Evolutionary conservation across 208 protist species (phyloP).

Genomic region (Crithidia sp.): DNA sequence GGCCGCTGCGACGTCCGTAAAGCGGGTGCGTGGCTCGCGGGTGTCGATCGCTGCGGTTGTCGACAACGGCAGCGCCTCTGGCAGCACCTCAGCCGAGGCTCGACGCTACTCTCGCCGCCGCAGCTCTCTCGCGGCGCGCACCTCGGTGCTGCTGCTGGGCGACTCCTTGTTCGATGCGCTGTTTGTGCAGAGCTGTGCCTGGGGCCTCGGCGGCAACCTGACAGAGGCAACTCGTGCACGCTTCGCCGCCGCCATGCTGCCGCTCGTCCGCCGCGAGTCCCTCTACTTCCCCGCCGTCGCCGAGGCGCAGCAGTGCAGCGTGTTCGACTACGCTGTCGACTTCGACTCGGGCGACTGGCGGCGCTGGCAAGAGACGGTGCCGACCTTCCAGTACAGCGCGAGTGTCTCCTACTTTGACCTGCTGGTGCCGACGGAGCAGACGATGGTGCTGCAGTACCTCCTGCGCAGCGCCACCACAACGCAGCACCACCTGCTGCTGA

Average conservation of each 20-base stretch:
- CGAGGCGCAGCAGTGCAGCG: conserved; percentile 51
- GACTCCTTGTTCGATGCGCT: conserved; percentile 83
- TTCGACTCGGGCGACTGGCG: conserved; percentile 68
- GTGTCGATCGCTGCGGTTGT: not conserved
- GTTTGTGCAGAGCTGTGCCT: conserved; percentile 95
- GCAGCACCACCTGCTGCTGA: conserved; percentile 85
- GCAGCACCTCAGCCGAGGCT: not conserved
- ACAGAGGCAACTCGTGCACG: conserved; percentile 75
- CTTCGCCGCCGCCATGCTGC: conserved; percentile 82
- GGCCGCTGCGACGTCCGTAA: conserved; percentile 1
- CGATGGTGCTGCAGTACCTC: conserved; percentile 82
- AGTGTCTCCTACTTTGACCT: conserved; percentile 93
- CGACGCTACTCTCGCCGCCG: conserved; percentile 53
- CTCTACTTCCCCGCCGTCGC: conserved; percentile 59
- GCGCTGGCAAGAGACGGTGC: conserved; percentile 87
- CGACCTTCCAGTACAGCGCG: conserved; percentile 89
- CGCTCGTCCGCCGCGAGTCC: conserved; percentile 62
- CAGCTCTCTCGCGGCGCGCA: conserved; percentile 48
- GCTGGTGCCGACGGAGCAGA: conserved; percentile 95
- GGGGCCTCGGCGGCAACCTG: conserved; percentile 95
- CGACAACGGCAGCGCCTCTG: not conserved
- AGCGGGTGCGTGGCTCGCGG: not conserved
- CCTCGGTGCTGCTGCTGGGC: conserved; percentile 50
- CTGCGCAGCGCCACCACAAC: conserved; percentile 60
- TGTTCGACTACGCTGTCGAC: conserved; percentile 95